phyloP scores from a whole-genome alignment of 2,329 filamentous ascomycete species.

The Chaetothyriales sp. region DNA sequence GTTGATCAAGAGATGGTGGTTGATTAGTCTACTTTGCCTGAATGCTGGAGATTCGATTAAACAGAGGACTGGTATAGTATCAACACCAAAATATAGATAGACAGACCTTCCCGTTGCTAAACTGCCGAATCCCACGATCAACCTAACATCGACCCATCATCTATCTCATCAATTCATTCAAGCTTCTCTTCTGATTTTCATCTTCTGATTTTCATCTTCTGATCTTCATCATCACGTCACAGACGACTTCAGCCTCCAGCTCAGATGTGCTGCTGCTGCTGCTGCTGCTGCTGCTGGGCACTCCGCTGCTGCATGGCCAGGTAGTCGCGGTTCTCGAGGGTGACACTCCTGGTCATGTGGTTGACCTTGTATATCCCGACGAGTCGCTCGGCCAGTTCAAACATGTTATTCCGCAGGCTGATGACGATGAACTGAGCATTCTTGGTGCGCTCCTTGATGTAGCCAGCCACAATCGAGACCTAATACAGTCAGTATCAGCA shows the following conservation, averaged over 20 bases:
- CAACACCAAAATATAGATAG: too few species aligned
- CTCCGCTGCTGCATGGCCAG: conserved; percentile 9
- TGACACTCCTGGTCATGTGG: conserved; percentile 91
- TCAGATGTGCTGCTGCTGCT: not conserved
- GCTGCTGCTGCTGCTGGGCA: not conserved
- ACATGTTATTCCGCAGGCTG: conserved; percentile 97
- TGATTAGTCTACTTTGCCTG: too few species aligned
- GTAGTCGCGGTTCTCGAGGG: conserved; percentile 72
- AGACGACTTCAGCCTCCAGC: not conserved
- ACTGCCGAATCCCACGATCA: too few species aligned
- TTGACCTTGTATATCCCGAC: conserved; percentile 99
- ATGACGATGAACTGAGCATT: conserved; percentile 99
- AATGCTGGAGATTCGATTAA: too few species aligned
- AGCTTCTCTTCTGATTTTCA: too few species aligned
- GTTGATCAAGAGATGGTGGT: too few species aligned
- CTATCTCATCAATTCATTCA: not conserved
- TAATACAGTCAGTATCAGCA: conserved; percentile 24
- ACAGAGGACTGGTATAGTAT: too few species aligned
- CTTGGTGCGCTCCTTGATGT: conserved; percentile 98
- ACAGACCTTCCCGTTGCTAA: too few species aligned
- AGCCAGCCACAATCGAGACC: conserved; percentile 95
- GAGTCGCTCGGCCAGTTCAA: conserved; percentile 85
- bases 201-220: too few species aligned
- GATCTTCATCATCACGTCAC: not conserved
- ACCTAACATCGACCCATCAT: too few species aligned